Conservation (phyloP, 805 yeast genomes). For the Saccharomycopsis fibuligera region DNA sequence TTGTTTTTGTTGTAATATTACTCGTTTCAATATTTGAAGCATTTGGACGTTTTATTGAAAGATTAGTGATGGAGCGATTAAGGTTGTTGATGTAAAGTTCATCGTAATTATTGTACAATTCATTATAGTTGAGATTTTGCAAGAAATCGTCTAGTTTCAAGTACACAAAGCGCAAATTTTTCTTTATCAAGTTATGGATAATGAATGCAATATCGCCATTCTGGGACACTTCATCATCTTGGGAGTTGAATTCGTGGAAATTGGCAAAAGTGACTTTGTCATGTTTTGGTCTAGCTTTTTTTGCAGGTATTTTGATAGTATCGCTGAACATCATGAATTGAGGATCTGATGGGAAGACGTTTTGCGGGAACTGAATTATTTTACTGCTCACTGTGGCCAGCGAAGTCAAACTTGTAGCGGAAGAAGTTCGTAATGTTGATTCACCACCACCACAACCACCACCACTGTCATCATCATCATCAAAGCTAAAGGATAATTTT, state of each 20-base stretch:
- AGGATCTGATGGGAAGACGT: conserved; percentile 26
- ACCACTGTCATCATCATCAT: not conserved
- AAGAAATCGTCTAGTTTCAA: conserved; percentile 28
- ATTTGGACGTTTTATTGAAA: not conserved
- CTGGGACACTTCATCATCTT: conserved; percentile 12
- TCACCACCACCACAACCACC: no score
- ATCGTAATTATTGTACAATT: conserved; percentile 13
- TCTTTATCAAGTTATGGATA: conserved; percentile 39
- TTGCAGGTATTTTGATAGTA: conserved; percentile 17
- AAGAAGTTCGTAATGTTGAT: no score
- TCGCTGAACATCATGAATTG: conserved; percentile 33
- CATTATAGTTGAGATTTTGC: conserved; percentile 17
- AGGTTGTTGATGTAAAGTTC: conserved; percentile 6
- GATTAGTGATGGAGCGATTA: conserved; percentile 9
- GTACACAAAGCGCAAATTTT: conserved; percentile 31
- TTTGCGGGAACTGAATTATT: conserved; percentile 11
- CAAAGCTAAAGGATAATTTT: conserved; percentile 26
- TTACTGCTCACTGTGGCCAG: not conserved
- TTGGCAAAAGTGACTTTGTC: conserved; percentile 19
- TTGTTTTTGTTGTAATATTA: not conserved
- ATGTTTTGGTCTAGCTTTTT: conserved; percentile 2
- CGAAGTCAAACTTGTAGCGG: not conserved
- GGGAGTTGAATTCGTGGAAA: conserved; percentile 4
- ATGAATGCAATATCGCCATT: conserved; percentile 33
- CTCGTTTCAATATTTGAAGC: not conserved